These are phyloP conservation scores for Arthrobotrys musiformis DNA, from an alignment of 2,329 filamentous ascomycete genomes.

Conservation along the genomic window DNA sequence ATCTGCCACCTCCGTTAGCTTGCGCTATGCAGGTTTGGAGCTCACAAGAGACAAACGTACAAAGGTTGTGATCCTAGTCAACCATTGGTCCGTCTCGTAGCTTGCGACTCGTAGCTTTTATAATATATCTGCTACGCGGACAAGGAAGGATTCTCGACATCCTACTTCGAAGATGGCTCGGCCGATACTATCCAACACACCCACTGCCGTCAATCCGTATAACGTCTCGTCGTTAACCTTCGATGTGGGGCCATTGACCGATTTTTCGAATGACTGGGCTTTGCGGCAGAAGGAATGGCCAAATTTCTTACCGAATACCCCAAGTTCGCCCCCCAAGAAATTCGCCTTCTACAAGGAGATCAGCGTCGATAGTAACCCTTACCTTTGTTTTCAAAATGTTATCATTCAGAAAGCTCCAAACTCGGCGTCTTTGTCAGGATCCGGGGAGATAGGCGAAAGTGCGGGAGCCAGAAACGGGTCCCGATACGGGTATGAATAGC, in stretches of 20 bases:
- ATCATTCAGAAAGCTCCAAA: slow-evolving; percentile 55
- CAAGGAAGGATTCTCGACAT: slow-evolving; percentile 17
- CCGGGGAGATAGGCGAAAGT: slow-evolving; percentile 24
- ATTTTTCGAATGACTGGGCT: slow-evolving; percentile 54
- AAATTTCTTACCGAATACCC: slow-evolving; percentile 51
- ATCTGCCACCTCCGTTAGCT: slow-evolving; percentile 32
- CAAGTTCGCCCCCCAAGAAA: slow-evolving; percentile 48
- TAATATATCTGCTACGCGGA: slow-evolving; percentile 28
- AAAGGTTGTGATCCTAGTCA: slow-evolving; percentile 31
- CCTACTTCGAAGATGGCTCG: slow-evolving; percentile 33
- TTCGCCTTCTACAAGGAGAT: slow-evolving; percentile 56
- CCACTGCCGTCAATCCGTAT: slow-evolving; percentile 47
- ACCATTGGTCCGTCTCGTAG: slow-evolving; percentile 8
- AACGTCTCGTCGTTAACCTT: slow-evolving; percentile 53
- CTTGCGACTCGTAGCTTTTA: slow-evolving; percentile 34
- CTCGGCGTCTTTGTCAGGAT: slow-evolving; percentile 9
- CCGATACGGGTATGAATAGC: slow-evolving; percentile 32
- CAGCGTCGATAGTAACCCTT: slow-evolving; percentile 49
- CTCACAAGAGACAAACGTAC: slow-evolving; percentile 38
- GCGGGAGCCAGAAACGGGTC: slow-evolving; percentile 32
- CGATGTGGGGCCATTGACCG: slow-evolving; percentile 52
- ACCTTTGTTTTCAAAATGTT: slow-evolving; percentile 55
- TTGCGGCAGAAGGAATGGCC: slow-evolving; percentile 55
- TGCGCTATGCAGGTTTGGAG: slow-evolving; percentile 50
- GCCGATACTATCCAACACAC: slow-evolving; percentile 42